These are phyloP conservation scores for Cercophora scortea DNA, from an alignment of 495 filamentous ascomycete genomes.

Conservation along the genomic window DNA sequence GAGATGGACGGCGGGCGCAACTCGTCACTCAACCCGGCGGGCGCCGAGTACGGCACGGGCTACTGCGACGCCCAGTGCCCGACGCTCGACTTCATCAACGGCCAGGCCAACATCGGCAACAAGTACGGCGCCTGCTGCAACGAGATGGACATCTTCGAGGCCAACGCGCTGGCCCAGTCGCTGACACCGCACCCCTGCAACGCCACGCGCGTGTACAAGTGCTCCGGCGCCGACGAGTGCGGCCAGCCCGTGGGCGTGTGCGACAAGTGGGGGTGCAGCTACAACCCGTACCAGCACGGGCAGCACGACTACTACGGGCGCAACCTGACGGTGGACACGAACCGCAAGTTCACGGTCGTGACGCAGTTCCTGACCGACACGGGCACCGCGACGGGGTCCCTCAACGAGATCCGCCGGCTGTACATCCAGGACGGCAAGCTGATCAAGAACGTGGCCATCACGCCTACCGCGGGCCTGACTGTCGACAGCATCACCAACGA, in stretches of 20 bases:
- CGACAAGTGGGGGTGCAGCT: slow-evolving; percentile 36
- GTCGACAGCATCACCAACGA: not conserved
- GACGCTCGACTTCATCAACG: slow-evolving; percentile 59
- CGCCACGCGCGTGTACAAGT: slow-evolving; percentile 33
- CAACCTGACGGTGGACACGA: slow-evolving; percentile 47
- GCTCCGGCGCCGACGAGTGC: slow-evolving; percentile 32
- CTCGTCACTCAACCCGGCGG: slow-evolving; percentile 53
- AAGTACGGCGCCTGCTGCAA: slow-evolving; percentile 58
- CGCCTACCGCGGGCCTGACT: not conserved
- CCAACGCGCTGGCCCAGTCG: slow-evolving; percentile 52
- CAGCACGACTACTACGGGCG: slow-evolving; percentile 49
- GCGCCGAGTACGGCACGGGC: slow-evolving; percentile 64
- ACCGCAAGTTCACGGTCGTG: slow-evolving; percentile 53
- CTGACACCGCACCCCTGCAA: slow-evolving; percentile 60
- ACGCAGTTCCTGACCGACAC: slow-evolving; percentile 59
- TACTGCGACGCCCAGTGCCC: slow-evolving; percentile 73
- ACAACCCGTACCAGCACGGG: slow-evolving; percentile 47
- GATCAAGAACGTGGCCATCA: slow-evolving; percentile 25
- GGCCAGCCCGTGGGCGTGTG: slow-evolving; percentile 43
- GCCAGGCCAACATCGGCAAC: slow-evolving; percentile 49
- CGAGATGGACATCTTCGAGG: slow-evolving; percentile 69
- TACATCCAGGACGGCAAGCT: slow-evolving; percentile 57
- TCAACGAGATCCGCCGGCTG: slow-evolving; percentile 53
- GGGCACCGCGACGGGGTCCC: slow-evolving; percentile 30
- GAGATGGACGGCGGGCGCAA: slow-evolving; percentile 49